These are phyloP conservation scores for Phytophthora tentaculata DNA, from an alignment of 352 stramenopile genomes.

Conservation along the genomic window DNA sequence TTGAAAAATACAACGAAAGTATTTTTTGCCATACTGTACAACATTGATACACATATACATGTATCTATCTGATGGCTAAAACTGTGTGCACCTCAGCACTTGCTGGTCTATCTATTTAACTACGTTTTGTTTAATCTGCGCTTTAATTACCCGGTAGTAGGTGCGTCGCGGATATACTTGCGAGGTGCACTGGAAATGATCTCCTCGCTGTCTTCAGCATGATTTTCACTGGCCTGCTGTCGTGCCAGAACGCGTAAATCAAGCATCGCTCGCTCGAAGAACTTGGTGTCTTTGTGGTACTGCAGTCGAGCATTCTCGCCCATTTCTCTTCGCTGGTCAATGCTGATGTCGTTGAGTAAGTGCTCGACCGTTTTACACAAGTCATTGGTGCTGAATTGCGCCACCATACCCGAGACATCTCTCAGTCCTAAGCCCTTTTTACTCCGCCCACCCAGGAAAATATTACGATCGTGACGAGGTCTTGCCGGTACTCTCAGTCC, in stretches of 20 bases:
- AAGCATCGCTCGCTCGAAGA: constrained; percentile 55
- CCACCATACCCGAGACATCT: constrained; percentile 47
- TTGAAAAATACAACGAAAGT: background rate
- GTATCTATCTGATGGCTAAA: background rate
- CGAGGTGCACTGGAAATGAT: constrained; percentile 12
- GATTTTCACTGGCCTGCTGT: constrained; percentile 11
- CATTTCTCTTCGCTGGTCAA: constrained; percentile 39
- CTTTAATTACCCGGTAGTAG: constrained; percentile 9
- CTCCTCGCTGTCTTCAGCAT: constrained; percentile 10
- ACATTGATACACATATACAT: too few species aligned
- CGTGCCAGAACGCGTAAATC: constrained; percentile 37
- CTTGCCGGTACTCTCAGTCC: constrained; percentile 34
- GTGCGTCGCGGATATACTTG: constrained; percentile 15
- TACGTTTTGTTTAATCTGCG: constrained; percentile 11
- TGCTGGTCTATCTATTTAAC: constrained; percentile 16
- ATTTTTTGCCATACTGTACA: too few species aligned
- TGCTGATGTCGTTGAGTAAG: constrained; percentile 38
- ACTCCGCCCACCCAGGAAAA: constrained; percentile 50
- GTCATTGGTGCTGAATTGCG: constrained; percentile 36
- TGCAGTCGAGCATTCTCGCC: constrained; percentile 44
- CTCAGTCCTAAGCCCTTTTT: constrained; percentile 36
- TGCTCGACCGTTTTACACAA: constrained; percentile 53
- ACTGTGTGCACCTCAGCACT: constrained; percentile 3
- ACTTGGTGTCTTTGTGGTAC: constrained; percentile 66
- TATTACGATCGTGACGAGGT: constrained; percentile 34